phyloP scores from a whole-genome alignment of 768 basidiomycete species.

The Rhodosporidiobolus sp. region DNA sequence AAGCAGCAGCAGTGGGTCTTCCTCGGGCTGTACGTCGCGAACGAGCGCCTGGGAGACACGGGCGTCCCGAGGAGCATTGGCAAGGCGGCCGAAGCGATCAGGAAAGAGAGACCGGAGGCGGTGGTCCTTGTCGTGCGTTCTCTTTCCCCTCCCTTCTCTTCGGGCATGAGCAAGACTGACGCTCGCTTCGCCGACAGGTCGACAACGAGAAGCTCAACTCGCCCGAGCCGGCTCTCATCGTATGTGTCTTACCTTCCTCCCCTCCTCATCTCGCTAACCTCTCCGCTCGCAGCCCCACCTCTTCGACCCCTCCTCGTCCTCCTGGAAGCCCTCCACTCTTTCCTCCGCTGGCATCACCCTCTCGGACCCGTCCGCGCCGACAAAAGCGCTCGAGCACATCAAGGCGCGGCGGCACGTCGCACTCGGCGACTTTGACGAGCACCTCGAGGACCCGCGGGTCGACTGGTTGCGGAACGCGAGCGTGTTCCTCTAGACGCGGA shows the following conservation, averaged over 20 bases:
- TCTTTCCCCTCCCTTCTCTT: not conserved
- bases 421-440: slow-evolving; percentile 79
- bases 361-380: slow-evolving; percentile 53
- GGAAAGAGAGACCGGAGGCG: slow-evolving; percentile 58
- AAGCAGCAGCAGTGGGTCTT: slow-evolving; percentile 23
- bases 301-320: slow-evolving; percentile 14
- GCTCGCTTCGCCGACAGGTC: slow-evolving; percentile 51
- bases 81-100: slow-evolving; percentile 60
- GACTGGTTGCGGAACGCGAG: slow-evolving; percentile 55
- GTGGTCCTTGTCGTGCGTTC: slow-evolving; percentile 67
- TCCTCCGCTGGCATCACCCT: slow-evolving; percentile 55
- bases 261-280: not conserved
- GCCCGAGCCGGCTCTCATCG: slow-evolving; percentile 59
- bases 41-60: slow-evolving; percentile 58
- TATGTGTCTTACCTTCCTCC: slow-evolving; percentile 49
- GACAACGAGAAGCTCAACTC: slow-evolving; percentile 62
- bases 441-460: slow-evolving; percentile 66
- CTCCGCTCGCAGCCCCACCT: slow-evolving; percentile 17
- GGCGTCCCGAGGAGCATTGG: slow-evolving; percentile 66
- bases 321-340: not conserved
- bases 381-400: slow-evolving; percentile 56
- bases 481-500: not conserved
- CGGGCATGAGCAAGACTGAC: slow-evolving; percentile 17
- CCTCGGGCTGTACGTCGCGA: slow-evolving; percentile 44
- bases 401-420: slow-evolving; percentile 57